Evolutionary conservation across 306 rosid genomes (phyloP).

Genomic region (Aeschynomene evenia): DNA sequence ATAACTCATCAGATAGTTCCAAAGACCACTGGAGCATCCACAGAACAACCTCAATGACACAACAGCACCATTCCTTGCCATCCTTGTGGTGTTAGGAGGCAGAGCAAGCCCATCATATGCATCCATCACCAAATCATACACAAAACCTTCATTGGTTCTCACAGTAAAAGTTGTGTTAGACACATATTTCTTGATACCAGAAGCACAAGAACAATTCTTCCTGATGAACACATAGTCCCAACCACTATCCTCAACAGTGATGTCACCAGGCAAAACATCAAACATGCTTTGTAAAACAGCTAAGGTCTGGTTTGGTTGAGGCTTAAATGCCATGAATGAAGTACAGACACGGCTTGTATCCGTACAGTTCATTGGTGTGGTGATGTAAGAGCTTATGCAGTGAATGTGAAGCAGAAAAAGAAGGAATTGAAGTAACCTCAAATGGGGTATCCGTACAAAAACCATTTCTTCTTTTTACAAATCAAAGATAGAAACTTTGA

Average conservation of each 20-base stretch:
- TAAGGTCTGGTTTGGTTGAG: conserved; percentile 55
- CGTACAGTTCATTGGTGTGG: conserved; percentile 70
- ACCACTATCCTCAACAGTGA: conserved; percentile 72
- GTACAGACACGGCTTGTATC: conserved; percentile 78
- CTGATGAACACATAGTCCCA: conserved; percentile 61
- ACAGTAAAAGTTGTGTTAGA: conserved; percentile 80
- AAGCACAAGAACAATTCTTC: conserved; percentile 87
- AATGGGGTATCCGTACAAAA: conserved; percentile 28
- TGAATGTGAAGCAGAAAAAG: conserved; percentile 38
- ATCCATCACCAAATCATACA: conserved; percentile 59
- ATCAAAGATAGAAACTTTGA: neutral
- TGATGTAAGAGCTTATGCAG: conserved; percentile 34
- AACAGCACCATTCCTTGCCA: conserved; percentile 66
- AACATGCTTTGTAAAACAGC: conserved; percentile 78
- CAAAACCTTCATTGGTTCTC: conserved; percentile 63
- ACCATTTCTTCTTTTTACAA: conserved; percentile 34
- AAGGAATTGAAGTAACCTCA: conserved; percentile 33
- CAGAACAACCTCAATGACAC: conserved; percentile 81
- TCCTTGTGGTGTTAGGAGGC: conserved; percentile 61
- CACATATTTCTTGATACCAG: conserved; percentile 54
- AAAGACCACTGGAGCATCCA: conserved; percentile 84
- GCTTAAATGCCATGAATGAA: conserved; percentile 81
- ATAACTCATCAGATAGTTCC: conserved; percentile 94
- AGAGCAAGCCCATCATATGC: conserved; percentile 78
- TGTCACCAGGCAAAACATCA: conserved; percentile 74